Evolutionary conservation across 805 yeast species (phyloP).

Genomic region (Suhomyces kilbournensis): DNA sequence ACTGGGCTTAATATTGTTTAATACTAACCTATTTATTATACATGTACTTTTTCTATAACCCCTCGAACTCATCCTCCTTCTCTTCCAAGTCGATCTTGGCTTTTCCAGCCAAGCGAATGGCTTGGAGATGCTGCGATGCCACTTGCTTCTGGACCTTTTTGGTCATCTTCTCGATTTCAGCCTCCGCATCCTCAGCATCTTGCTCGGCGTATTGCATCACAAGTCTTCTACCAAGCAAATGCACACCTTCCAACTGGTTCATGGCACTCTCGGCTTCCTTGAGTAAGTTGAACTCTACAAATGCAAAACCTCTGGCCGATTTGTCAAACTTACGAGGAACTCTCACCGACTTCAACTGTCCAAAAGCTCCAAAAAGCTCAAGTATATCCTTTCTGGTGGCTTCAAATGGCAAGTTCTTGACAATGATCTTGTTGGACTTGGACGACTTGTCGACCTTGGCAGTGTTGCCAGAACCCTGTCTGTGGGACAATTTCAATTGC

Average conservation of each 20-base stretch:
- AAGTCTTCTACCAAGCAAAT: constrained; percentile 89
- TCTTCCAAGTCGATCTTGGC: constrained; percentile 68
- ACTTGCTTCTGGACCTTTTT: constrained; percentile 79
- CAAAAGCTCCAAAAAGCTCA: constrained; percentile 90
- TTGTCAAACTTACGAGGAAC: constrained; percentile 95
- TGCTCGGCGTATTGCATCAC: constrained; percentile 90
- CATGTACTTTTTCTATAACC: neutral
- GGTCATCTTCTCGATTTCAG: constrained; percentile 88
- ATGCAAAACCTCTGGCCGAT: constrained; percentile 95
- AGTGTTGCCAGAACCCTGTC: constrained; percentile 47
- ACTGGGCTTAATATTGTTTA: no score
- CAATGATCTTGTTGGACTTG: constrained; percentile 75
- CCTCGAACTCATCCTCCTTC: constrained; percentile 38
- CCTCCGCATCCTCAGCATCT: constrained; percentile 81
- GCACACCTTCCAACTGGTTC: constrained; percentile 92
- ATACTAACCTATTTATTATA: neutral
- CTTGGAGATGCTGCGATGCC: constrained; percentile 70
- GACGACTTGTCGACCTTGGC: constrained; percentile 25
- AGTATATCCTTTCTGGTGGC: constrained; percentile 90
- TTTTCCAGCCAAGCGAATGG: constrained; percentile 65
- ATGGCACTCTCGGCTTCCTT: constrained; percentile 92
- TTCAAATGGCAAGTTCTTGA: constrained; percentile 96
- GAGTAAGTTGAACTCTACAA: constrained; percentile 83
- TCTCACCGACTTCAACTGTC: constrained; percentile 89
- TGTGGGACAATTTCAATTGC: constrained; percentile 83